Base-by-base conservation (phyloP, 1,284 basidiomycete genomes). In the Leccinum griseonigrum region DNA sequence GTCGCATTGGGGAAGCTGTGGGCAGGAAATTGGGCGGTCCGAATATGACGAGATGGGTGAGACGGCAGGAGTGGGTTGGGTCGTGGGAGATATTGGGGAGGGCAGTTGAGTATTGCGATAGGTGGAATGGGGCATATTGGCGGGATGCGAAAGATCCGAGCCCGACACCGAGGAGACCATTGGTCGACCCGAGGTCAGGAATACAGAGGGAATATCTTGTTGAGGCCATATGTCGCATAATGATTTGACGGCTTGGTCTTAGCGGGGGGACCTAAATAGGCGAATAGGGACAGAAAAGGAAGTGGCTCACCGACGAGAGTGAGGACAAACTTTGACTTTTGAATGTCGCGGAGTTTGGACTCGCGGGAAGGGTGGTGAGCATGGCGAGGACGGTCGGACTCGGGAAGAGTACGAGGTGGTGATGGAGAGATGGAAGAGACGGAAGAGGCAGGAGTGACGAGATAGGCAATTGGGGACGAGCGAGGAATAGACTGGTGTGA, bases 191-290 rank as follows among this genome's bases (percentile, higher is more conserved):
- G 81, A 80, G 1, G 79, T 79, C 58, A 82, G 73, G 72, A 90
- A 91, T 29, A 83, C 79, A 29, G 69, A 58, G 1, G 90, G 90
- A 48, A 91, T 87, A 68, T 88, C 84, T 69, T 90, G 84, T 3
- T 85, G 84, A 54, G 79, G 85, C 90, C 90, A 91, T 73, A 90
- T 87, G 66, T 91, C 87, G 70, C 82, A 85, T 59, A 91, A 74
- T 6, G 83, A 86, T 70, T 86, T 87, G 62, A 91, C 84, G 51
- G 90, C 85, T 84, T 90, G 86, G 79, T 91, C 89, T 91, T 53
- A 64, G 60, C 16, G 26, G 62, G 51, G 53, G 60, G 68, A 59
- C 63, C 62, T 68, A 59, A 67, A 68, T 68, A 58, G 60, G 57
- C 46, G 60, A 57, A 60, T 3, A 50, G 62, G 54, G 38, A 60